Percentiles rank a stretch among this genome's conserved stretches.
phyloP scores from a whole-genome alignment of 2,329 filamentous ascomycete species.

The Myriosclerotinia scirpicola region DNA sequence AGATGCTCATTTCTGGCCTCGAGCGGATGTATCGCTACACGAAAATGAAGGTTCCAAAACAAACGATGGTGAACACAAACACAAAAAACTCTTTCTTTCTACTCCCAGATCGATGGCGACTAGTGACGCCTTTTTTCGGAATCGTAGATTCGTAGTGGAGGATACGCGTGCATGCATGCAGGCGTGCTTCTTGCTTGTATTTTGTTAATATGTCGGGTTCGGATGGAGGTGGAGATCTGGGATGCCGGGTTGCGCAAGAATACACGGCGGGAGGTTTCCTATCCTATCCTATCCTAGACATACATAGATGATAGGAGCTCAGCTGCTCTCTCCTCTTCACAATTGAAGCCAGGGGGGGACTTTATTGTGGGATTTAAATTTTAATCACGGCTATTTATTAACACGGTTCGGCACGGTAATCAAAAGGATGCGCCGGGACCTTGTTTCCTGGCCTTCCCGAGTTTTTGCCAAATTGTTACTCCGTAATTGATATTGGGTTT shows the following conservation, averaged over 20 bases:
- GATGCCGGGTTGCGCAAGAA: constrained; percentile 1
- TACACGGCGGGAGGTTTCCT: constrained; percentile 14
- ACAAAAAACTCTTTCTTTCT: not conserved
- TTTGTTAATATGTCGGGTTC: not conserved
- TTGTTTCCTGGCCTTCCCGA: not conserved
- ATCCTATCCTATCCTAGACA: too few relatives aligned
- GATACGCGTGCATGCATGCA: too few relatives aligned
- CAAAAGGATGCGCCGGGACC: not conserved
- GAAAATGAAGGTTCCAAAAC: constrained; percentile 3
- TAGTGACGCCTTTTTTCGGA: not conserved
- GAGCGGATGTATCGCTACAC: constrained; percentile 22
- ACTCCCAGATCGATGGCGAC: too few relatives aligned
- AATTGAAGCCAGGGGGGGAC: not conserved
- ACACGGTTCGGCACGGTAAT: not conserved
- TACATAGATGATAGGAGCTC: constrained; percentile 19
- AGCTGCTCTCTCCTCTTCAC: constrained; percentile 9
- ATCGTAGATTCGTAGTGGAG: too few relatives aligned
- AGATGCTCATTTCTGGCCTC: not conserved
- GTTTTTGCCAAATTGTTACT: not conserved
- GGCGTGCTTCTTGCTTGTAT: constrained; percentile 6
- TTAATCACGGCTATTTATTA: not conserved
- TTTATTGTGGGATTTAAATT: not conserved
- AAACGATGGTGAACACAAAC: constrained; percentile 4
- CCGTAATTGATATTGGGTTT: not conserved
- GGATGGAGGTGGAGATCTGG: constrained; percentile 11